phyloP scores from a whole-genome alignment of 441 rosid genomes.

The Pelargonium fulgidum region DNA sequence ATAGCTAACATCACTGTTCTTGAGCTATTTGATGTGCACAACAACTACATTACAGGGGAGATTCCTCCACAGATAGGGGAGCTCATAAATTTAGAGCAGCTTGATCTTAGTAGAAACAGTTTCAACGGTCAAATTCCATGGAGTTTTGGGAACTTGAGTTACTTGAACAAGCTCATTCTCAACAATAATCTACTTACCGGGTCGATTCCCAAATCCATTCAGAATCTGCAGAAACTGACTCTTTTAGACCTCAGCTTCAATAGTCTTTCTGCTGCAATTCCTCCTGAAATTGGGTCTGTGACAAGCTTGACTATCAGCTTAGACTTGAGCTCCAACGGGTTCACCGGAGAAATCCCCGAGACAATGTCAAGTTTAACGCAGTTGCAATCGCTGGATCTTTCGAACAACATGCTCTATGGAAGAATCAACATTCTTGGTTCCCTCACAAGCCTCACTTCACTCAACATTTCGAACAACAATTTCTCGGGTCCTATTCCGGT shows the following conservation, averaged over 20 bases:
- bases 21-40: slow-evolving; percentile 77
- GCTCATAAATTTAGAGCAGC: slow-evolving; percentile 89
- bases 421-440: slow-evolving; percentile 61
- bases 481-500: slow-evolving; percentile 86
- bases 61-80: slow-evolving; percentile 71
- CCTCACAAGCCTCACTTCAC: slow-evolving; percentile 75
- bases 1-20: slow-evolving; percentile 70
- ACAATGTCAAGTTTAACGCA: slow-evolving; percentile 65
- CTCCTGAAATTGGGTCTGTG: slow-evolving; percentile 60
- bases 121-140: slow-evolving; percentile 57
- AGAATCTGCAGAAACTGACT: slow-evolving; percentile 62
- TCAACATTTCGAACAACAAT: slow-evolving; percentile 78
- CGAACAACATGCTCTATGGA: slow-evolving; percentile 55
- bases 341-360: slow-evolving; percentile 59
- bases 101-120: slow-evolving; percentile 85
- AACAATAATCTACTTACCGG: slow-evolving; percentile 73
- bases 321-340: slow-evolving; percentile 63
- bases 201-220: slow-evolving; percentile 55
- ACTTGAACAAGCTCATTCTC: slow-evolving; percentile 86
- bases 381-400: slow-evolving; percentile 78
- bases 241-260: slow-evolving; percentile 81
- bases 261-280: slow-evolving; percentile 62
- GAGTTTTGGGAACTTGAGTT: slow-evolving; percentile 81
- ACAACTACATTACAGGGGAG: slow-evolving; percentile 66
- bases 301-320: slow-evolving; percentile 75